phyloP scores from a whole-genome alignment of 768 basidiomycete species.

The Clitopilus passeckerianus region DNA sequence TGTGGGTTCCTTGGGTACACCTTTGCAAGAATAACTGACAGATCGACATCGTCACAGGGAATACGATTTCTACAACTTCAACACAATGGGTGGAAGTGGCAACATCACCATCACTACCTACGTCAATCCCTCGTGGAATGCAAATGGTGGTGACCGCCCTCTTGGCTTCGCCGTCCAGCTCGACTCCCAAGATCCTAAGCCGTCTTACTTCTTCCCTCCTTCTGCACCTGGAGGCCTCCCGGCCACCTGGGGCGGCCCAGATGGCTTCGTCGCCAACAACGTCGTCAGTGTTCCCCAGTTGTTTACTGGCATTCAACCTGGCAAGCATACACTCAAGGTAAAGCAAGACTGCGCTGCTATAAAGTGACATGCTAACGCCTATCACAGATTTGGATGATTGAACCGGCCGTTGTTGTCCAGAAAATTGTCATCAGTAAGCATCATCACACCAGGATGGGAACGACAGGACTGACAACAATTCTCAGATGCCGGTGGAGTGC shows the following conservation, averaged over 20 bases:
- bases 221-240: constrained; percentile 42
- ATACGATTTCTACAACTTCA: constrained; percentile 65
- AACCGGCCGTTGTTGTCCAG: constrained; percentile 55
- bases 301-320: constrained; percentile 37
- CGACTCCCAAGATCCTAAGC: constrained; percentile 36
- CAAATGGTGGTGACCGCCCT: constrained; percentile 42
- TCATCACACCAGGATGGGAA: not conserved
- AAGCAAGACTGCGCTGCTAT: constrained; percentile 1
- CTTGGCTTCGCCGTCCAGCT: constrained; percentile 47
- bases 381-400: constrained; percentile 46
- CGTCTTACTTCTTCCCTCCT: constrained; percentile 40
- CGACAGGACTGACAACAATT: constrained; percentile 2
- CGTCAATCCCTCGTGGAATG: constrained; percentile 51
- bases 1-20: constrained; percentile 31
- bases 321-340: constrained; percentile 58
- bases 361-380: not conserved
- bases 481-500: constrained; percentile 51
- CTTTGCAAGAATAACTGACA: too few species aligned
- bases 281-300: constrained; percentile 36
- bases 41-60: constrained; percentile 31
- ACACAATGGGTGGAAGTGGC: constrained; percentile 32
- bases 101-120: constrained; percentile 44
- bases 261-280: constrained; percentile 51
- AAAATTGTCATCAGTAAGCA: constrained; percentile 54
- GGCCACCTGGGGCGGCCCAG: constrained; percentile 37